Evolutionary conservation across 768 basidiomycete genomes (phyloP), one percentile per base, ranked within the genome.

Genomic region (Auricularia heimuer): DNA sequence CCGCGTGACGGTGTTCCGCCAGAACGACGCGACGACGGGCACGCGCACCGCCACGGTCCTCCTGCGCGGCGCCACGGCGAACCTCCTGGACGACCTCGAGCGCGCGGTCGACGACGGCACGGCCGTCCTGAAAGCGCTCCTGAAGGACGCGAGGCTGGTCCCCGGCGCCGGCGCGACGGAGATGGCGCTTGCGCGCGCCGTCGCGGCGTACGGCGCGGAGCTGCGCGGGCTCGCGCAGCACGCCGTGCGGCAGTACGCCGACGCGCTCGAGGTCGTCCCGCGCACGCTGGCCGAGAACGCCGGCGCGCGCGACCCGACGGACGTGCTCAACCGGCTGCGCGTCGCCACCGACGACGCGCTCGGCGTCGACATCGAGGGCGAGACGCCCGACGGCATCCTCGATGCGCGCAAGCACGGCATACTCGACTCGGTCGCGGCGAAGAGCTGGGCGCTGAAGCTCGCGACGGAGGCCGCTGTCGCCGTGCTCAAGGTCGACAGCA

Each of bases 61-160:
- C 21, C 79, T 99, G 54, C 85, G 97, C 14, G 97, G 97, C 0
- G 96, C 97, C 37, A 99, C 97, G 1, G 83, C 90, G 61, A 98
- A 98, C 77, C 87, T 87, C 68, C 77, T 98, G 61, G 97, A 99
- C 72, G 97, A 98, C 74, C 84, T 99, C 39, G 96, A 99, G 75
- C 85, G 97, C 34, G 94, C 96, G 35, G 81, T 99, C 60, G 97
- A 98, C 73, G 95, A 98, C 70, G 97, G 96, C 34, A 94, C 95
- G 68, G 94, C 92, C 76, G 96, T 96, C 54, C 90, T 99, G 78
- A 94, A 98, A 76, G 83, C 89, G 35, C 75, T 99, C 68, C 76
- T 99, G 71, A 94, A 95, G 74, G 96, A 99, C 70, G 81, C 87
- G 34, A 79, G 95, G 58, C 79, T 98, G 65, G 90, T 98, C 1